A percentile compares a stretch with the other conserved stretches of the same genome.
phyloP scores from a whole-genome alignment of 139 green algal species.

The Tetradesmus lagerheimii region DNA sequence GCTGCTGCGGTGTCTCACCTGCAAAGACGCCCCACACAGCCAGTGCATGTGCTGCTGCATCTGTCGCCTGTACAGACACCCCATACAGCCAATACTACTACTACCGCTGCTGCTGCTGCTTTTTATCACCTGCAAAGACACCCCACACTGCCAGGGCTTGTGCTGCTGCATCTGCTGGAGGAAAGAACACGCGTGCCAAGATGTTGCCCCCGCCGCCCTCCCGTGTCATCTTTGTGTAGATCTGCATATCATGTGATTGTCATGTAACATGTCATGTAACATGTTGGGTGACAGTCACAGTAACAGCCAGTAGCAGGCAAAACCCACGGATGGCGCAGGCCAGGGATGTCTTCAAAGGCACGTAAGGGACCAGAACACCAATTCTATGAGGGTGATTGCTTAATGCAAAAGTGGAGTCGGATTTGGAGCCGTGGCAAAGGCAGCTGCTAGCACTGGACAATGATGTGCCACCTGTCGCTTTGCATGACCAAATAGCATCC shows the following conservation, averaged over 20 bases:
- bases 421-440: neutral
- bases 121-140: neutral
- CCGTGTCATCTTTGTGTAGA: neutral
- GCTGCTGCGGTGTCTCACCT: neutral
- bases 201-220: neutral
- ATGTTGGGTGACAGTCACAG: no score
- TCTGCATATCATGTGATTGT: neutral
- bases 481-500: neutral
- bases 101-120: neutral
- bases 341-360: no score
- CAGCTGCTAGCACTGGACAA: neutral
- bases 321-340: no score
- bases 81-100: neutral
- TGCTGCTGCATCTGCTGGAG: neutral
- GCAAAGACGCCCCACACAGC: neutral
- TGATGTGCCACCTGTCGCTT: no score
- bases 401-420: no score
- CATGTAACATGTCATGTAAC: neutral
- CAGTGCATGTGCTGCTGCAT: neutral
- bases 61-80: neutral
- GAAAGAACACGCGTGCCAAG: neutral
- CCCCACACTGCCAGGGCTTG: neutral
- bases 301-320: no score
- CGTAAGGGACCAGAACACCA: no score
- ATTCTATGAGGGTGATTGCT: no score